Conservation (phyloP, 768 basidiomycete genomes). For the Tricholoma matsutake region DNA sequence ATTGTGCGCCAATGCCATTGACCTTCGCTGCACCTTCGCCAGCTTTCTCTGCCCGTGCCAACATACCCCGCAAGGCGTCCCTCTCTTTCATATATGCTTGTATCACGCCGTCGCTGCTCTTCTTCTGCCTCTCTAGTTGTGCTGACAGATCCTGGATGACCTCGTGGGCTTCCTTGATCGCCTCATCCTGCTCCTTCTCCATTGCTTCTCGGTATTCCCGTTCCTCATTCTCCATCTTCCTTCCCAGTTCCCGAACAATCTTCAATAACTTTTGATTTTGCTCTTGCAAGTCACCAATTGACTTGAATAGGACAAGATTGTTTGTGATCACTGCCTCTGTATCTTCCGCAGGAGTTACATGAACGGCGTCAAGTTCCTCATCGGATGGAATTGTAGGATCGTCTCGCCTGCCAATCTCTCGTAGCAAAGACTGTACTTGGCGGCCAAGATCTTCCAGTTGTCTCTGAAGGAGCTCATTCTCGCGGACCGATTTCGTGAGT, state of each 20-base stretch:
- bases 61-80: constrained; percentile 77
- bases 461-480: constrained; percentile 66
- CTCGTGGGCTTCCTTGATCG: constrained; percentile 84
- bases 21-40: constrained; percentile 13
- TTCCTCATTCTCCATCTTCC: constrained; percentile 84
- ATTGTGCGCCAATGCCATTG: constrained; percentile 18
- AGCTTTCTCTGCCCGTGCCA: constrained; percentile 49
- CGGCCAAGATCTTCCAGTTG: constrained; percentile 81
- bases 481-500: constrained; percentile 50
- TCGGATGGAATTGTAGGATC: constrained; percentile 81
- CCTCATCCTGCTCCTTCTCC: constrained; percentile 73
- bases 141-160: constrained; percentile 76
- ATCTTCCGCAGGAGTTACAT: constrained; percentile 43
- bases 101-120: constrained; percentile 62
- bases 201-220: constrained; percentile 66
- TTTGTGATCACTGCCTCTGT: constrained; percentile 84
- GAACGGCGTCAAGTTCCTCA: constrained; percentile 49
- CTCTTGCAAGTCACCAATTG: constrained; percentile 75
- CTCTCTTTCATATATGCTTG: constrained; percentile 85
- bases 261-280: constrained; percentile 89
- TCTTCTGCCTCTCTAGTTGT: constrained; percentile 78
- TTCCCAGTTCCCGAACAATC: constrained; percentile 78
- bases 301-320: constrained; percentile 83
- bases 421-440: constrained; percentile 78
- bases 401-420: constrained; percentile 76